Percentiles rank a stretch among this genome's conserved stretches.
Conservation (phyloP, 352 stramenopile species). For the Globisporangium okanoganense region DNA sequence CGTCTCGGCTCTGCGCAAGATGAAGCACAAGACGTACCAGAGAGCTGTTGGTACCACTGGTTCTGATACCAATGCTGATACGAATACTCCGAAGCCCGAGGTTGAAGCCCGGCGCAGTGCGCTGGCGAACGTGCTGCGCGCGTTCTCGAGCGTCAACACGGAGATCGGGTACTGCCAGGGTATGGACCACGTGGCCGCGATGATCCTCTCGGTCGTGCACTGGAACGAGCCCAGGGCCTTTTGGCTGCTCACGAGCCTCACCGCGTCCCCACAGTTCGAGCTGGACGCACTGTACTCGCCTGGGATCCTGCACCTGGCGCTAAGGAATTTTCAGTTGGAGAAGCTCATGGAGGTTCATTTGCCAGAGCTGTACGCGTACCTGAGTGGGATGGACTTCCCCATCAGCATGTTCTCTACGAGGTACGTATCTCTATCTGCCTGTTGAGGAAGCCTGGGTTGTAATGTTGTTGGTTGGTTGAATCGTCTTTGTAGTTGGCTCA, state of each 20-base stretch:
- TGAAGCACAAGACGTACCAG: constrained; percentile 21
- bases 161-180: constrained; percentile 77
- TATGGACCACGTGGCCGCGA: constrained; percentile 63
- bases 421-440: constrained; percentile 18
- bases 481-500: constrained; percentile 64
- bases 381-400: constrained; percentile 58
- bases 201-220: constrained; percentile 59
- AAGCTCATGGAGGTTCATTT: constrained; percentile 38
- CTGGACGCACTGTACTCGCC: constrained; percentile 60
- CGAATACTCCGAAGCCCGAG: constrained; percentile 2
- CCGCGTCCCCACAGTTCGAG: constrained; percentile 50
- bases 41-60: background rate
- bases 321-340: constrained; percentile 74
- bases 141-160: constrained; percentile 62
- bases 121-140: constrained; percentile 55
- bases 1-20: constrained; percentile 43
- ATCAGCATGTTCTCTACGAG: constrained; percentile 65
- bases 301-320: constrained; percentile 46
- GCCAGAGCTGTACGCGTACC: constrained; percentile 36
- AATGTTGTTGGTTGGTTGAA: background rate
- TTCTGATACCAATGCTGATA: background rate
- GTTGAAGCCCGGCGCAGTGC: constrained; percentile 32
- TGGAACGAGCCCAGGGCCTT: constrained; percentile 69
- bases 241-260: constrained; percentile 61
- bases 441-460: background rate